Base-by-base conservation (phyloP, 139 green algal species). In the Chlamydomonas schloesseri region DNA sequence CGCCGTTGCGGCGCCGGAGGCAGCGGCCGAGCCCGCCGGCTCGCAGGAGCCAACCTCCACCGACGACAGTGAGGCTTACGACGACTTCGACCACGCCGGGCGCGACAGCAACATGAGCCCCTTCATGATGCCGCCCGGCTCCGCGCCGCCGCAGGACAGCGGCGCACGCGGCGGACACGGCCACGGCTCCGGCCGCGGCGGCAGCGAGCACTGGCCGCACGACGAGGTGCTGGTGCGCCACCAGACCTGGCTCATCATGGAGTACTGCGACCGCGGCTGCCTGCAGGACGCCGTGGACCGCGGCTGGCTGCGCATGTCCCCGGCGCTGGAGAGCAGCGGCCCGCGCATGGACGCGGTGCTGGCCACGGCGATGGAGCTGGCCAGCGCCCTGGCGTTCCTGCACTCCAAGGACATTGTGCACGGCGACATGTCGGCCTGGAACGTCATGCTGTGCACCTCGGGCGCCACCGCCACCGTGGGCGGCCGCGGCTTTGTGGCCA, bases 361-460 rank as follows among this genome's bases (percentile, higher is more conserved):
- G 53, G 67, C 73, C 20, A 90, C 87, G 0, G 81, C 73, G 2
- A 21, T 76, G 23, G 88, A 91, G 78, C 70, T 91, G 20, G 88
- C 83, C 2, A 72, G 57, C 0, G 88, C 88, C n/a, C 73, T 91
- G 23, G 36, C 26, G 73, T 88, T 94, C 88, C 88, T 96, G 42
- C 94, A 97, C 86, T 58, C 73, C 28, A 81, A 88, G n/a, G 91
- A 88, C 75, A 87, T 96, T 33, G 74, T 97, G 26, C 94, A 97
- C 65, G 88, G 92, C 46, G 95, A 97, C 87, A 81, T 97, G 55
- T 95, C 94, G 69, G 88, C 92, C 0, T 88, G 80, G 26, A 97
- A 97, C 81, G 91, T 96, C 31, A 81, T 96, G 89, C 89, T 95
- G 5, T 89, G 69, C 78, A 76, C 73, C 50, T 85, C 76, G 26